Base-by-base conservation (phyloP, 495 filamentous ascomycete species). In the Podospora bellae-mahoneyi region DNA sequence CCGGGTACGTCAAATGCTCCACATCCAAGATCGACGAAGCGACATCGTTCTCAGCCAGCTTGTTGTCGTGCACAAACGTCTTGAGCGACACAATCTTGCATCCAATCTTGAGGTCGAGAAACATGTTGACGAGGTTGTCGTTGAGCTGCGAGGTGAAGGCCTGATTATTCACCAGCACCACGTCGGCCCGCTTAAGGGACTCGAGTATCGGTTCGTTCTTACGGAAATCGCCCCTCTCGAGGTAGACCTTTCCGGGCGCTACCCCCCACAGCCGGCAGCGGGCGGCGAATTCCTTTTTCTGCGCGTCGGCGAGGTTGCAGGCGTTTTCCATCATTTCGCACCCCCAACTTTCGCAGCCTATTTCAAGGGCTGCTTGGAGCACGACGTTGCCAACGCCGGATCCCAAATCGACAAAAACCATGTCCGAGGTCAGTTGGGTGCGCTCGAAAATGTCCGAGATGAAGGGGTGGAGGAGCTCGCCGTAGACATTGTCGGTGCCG, bases 321-420 rank as follows among this genome's bases (percentile, higher is more conserved):
- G 91, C 90, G 62, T 93, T 93, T 69, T 89, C 84, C 92, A 96
- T 94, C 85, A 94, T 91, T 78, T 99, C 95, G 75, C 94, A 97
- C 27, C 95, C 95, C 89, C 92, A 97, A 78, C 91, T 94, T 77
- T 97, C 92, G 76, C 92, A 96, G 16, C 95, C 95, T 61, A 94
- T 87, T 76, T 99, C 91, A 7, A 99, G 85, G 9, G 95, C 95
- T 4, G 95, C 95, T 76, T 99, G 95, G 55, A 99, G 82, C 26
- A 94, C 92, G 3, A 97, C 95, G 77, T 97, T 99, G 5, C 93
- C 95, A 30, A 97, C 95, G 28, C 95, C 95, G 19, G 92, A 97
- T 32, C 95, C 95, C 48, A 99, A 84, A 75, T 99, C 95, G 65
- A 99, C 88, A 74, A 99, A 97, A 1, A 94, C 88, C 66, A 94